Conservation (phyloP, 2,329 filamentous ascomycete species). For the Ilyonectria mors-panacis region DNA sequence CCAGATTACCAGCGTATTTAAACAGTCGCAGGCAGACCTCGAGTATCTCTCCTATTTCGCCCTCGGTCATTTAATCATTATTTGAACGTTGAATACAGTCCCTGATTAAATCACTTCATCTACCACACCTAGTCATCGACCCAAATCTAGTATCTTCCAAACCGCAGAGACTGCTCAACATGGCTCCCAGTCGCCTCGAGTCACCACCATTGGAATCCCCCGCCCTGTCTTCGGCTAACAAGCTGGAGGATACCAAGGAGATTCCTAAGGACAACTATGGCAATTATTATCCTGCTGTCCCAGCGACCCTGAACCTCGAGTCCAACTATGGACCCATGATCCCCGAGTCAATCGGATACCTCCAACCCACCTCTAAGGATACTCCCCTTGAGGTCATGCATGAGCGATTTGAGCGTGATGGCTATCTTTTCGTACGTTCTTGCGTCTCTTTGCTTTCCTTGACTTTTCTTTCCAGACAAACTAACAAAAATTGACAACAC, state of each 20-base stretch:
- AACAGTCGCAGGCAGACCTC: background rate
- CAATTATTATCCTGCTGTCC: conserved; percentile 13
- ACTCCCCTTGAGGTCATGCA: conserved; percentile 30
- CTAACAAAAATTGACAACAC: background rate
- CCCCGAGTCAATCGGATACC: conserved; percentile 27
- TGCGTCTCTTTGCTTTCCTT: background rate
- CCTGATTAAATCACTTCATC: background rate
- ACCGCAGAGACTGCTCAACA: background rate
- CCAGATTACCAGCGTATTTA: background rate
- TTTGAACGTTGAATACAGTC: background rate
- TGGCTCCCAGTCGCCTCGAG: conserved; percentile 23
- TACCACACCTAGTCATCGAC: background rate
- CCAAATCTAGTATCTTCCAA: background rate
- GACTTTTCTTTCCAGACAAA: background rate
- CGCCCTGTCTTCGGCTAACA: background rate
- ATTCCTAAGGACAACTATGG: conserved; percentile 15
- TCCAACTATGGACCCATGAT: conserved; percentile 27
- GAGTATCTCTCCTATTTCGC: background rate
- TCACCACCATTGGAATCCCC: background rate
- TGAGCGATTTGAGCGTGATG: conserved; percentile 30
- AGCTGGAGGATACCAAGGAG: conserved; percentile 2
- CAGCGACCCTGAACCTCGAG: conserved; percentile 16
- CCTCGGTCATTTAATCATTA: background rate
- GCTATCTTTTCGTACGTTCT: conserved; percentile 30
- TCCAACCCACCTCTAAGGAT: conserved; percentile 28